Evolutionary conservation across 345 rosid genomes (phyloP).

Genomic region (Hypericum perforatum): DNA sequence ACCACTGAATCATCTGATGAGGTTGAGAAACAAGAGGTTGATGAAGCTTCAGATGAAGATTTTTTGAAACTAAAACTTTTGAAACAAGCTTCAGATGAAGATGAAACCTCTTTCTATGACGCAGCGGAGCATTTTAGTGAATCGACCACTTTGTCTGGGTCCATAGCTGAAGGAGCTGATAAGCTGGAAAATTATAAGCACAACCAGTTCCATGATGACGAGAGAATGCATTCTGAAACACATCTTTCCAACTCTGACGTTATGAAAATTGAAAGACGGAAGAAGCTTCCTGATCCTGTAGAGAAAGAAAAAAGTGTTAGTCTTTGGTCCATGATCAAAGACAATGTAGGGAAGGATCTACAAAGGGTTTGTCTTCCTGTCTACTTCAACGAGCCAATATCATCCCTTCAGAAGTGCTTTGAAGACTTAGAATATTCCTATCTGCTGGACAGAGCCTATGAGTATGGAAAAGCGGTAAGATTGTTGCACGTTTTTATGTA

Average conservation of each 20-base stretch:
- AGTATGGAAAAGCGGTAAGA: conserved; percentile 73
- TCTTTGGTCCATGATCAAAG: conserved; percentile 99
- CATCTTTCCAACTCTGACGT: conserved; percentile 22
- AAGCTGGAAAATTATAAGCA: conserved; percentile 17
- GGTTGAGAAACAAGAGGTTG: conserved; percentile 81
- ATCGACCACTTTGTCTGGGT: conserved; percentile 27
- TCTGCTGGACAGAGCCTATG: conserved; percentile 80
- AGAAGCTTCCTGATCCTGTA: conserved; percentile 80
- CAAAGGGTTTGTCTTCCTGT: conserved; percentile 96
- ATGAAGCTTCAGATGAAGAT: conserved; percentile 80
- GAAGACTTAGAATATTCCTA: conserved; percentile 94
- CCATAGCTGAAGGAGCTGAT: conserved; percentile 23
- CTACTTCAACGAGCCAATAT: conserved; percentile 92
- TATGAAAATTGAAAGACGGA: conserved; percentile 51
- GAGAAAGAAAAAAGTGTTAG: conserved; percentile 97
- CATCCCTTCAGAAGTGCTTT: conserved; percentile 93
- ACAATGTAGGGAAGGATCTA: conserved; percentile 97
- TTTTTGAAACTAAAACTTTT: no score
- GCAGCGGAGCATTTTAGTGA: conserved; percentile 60
- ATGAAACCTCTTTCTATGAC: conserved; percentile 62
- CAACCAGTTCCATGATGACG: conserved; percentile 20
- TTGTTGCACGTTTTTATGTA: not conserved
- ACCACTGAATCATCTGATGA: conserved; percentile 96
- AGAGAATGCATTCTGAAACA: conserved; percentile 30
- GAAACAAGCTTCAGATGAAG: conserved; percentile 84